A percentile compares a stretch with the other conserved stretches of the same genome.
Conservation (phyloP, 169 alveolate genomes). For the Cryptosporidium canis region DNA sequence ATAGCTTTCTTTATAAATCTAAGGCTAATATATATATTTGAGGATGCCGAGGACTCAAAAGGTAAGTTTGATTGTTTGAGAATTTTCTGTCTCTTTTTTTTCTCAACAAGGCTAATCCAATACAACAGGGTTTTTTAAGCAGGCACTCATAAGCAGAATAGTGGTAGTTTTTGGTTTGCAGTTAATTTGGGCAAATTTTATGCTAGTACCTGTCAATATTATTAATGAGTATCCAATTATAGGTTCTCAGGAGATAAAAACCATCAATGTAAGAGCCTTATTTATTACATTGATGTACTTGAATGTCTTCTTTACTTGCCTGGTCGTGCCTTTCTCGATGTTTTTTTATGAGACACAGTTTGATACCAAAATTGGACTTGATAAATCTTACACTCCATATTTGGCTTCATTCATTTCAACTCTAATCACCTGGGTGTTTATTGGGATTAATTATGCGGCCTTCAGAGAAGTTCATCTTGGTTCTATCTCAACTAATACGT, state of each 20-base stretch:
- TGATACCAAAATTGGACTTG: constrained; percentile 33
- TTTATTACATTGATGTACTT: constrained; percentile 6
- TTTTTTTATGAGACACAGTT: constrained; percentile 40
- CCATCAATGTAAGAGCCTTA: not conserved
- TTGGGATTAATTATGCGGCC: constrained; percentile 32
- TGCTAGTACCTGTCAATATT: constrained; percentile 49
- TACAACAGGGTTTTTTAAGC: constrained; percentile 6
- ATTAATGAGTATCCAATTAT: constrained; percentile 52
- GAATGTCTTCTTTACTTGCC: constrained; percentile 8
- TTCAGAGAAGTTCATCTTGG: constrained; percentile 16
- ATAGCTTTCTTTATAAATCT: constrained; percentile 31
- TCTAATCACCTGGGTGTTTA: not conserved
- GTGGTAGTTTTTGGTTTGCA: constrained; percentile 26
- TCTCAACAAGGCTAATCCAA: not conserved
- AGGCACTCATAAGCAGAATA: constrained; percentile 24
- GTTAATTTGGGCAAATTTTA: constrained; percentile 45
- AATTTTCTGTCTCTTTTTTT: not conserved
- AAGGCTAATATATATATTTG: constrained; percentile 41
- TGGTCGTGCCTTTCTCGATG: constrained; percentile 49
- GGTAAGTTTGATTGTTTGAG: constrained; percentile 12
- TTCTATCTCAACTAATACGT: not conserved
- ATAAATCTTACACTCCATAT: constrained; percentile 32
- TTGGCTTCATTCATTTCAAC: not conserved
- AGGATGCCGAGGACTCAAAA: constrained; percentile 60
- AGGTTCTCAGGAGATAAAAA: constrained; percentile 3